Evolutionary conservation across 805 yeast genomes (phyloP), one percentile per base, ranked within the genome.

Genomic region (Nakazawaea pomicola): DNA sequence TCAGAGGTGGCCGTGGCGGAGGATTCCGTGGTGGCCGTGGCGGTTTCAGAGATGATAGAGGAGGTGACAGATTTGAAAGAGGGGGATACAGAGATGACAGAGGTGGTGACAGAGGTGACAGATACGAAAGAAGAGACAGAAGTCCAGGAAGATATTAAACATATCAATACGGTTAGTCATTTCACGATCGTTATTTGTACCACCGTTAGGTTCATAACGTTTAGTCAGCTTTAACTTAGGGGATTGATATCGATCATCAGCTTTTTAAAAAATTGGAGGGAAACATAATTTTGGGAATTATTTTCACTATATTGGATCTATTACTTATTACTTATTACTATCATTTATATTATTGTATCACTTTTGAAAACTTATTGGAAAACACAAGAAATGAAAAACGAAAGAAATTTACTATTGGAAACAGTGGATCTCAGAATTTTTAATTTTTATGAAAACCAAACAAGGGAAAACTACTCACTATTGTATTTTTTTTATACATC

Each of bases 1-100:
- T 60, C 47, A 56, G 64, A 46, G 68, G 61, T 36, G 57, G 65
- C 32, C 62, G 53, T 58, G 44, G 53, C 59, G 45, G 60, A 49
- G 56, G 68, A 51, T 55, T 52, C 54, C 49, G 64, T 30, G 64
- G 60, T 30, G 61, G 61, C 46, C 45, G 40, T 36, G 51, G 53
- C 36, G 56, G 51, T 10, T 48, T 50, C 46, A 51, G 65, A 49
- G 67, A 65, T 35, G 61, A 56, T 47, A 51, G 46, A 28, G 55
- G 56, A 39, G 38, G 38, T 15, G 38, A 35, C 15, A 35, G 38
- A 35, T 35, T 16, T 11, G 33, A 24, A 24, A 31, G 41, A 31
- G 41, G 41, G 16, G 36, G 36, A 17, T 33, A 23, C 38, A 33
- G 43, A 34, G 43, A 39, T 16, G 27, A 56, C 49, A 51, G 46